phyloP scores from a whole-genome alignment of 371 early-diverging fungal genomes.

The Batkoa obscura region DNA sequence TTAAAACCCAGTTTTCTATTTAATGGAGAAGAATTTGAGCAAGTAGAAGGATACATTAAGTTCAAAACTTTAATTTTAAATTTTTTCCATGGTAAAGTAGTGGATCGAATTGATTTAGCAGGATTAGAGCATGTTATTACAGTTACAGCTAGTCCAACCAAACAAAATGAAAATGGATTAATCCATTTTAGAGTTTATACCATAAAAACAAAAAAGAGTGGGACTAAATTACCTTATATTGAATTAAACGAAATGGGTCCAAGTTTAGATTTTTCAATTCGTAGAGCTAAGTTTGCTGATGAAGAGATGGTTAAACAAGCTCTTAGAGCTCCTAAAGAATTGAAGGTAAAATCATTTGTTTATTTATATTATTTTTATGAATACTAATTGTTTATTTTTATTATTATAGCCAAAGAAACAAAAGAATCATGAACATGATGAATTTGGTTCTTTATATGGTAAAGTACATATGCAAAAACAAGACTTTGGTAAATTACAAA shows the following conservation, averaged over 20 bases:
- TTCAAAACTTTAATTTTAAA: constrained; percentile 50
- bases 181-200: constrained; percentile 65
- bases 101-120: constrained; percentile 49
- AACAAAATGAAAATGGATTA: constrained; percentile 11
- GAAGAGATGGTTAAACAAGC: constrained; percentile 69
- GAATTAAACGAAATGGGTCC: constrained; percentile 93
- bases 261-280: constrained; percentile 51
- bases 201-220: constrained; percentile 68
- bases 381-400: too few species aligned
- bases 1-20: constrained; percentile 79
- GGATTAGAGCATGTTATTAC: constrained; percentile 82
- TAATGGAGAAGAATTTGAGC: constrained; percentile 71
- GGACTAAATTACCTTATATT: constrained; percentile 63
- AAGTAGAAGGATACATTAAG: constrained; percentile 37
- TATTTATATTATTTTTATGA: too few species aligned
- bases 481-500: constrained; percentile 78
- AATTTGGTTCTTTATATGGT: constrained; percentile 79
- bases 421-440: constrained; percentile 81
- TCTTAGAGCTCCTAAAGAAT: constrained; percentile 60
- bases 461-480: constrained; percentile 84
- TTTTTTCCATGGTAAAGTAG: constrained; percentile 70
- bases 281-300: constrained; percentile 53
- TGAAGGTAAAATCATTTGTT: constrained; percentile 42
- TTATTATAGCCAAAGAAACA: constrained; percentile 48
- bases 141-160: constrained; percentile 47